Evolutionary conservation across 148 eudicot genomes (phyloP), one percentile per base, ranked within the genome.

Genomic region (Rhododendron simsii): DNA sequence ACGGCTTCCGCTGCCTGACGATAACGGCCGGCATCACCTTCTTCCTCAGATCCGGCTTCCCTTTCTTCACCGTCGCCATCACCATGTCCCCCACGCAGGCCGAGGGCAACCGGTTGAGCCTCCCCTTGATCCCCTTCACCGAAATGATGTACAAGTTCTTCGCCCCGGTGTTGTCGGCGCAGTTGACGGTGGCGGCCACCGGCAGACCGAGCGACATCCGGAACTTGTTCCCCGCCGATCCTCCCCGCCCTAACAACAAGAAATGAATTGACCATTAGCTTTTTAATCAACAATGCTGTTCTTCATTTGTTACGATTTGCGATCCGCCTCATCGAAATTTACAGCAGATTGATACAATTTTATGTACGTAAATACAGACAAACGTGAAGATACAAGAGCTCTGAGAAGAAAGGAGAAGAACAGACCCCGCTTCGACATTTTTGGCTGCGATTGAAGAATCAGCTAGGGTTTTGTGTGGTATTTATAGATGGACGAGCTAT

Each of bases 141-240:
- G 76, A 71, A 13, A 71, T 71, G 16, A 71, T 71, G 39, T 71
- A 71, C 7, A 71, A 41, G 37, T 71, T 71, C 76, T 71, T 71
- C 76, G 76, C 76, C 20, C 76, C 76, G 20, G 76, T 71, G 76
- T 71, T 71, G 76, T 71, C 76, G 76, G 76, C 76, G 76, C 76
- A 71, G 20, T 71, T 71, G 39, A 71, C 76, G 20, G 91, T 91
- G 67, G 96, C 96, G 28, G 95, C 96, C 88, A 94, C 95, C 80
- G 96, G 95, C 6, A 94, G 87, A 88, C 96, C 96, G 41, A 94
- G 90, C 83, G 95, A 94, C 96, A 94, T 94, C 85, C 96, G 76
- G 89, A 94, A 93, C 91, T 94, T 93, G 93, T 93, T 94, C 0
- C 96, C 96, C 20, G 96, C 95, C 53, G 93, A 91, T 21, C 96